Evolutionary conservation across 345 rosid genomes (phyloP).

Genomic region (Acer yangbiense): DNA sequence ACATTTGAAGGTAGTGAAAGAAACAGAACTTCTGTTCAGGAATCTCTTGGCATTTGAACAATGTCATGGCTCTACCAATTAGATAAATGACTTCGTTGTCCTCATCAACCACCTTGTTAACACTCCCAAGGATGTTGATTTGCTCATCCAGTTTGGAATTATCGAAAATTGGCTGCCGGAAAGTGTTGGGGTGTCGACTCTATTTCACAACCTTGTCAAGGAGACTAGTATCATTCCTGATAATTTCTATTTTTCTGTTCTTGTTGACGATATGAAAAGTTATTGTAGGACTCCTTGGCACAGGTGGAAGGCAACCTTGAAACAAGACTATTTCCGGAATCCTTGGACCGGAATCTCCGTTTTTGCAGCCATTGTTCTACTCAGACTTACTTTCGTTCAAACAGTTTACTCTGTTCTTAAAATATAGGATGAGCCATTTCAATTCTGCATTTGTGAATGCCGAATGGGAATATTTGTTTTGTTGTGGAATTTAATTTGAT

Average conservation of each 20-base stretch:
- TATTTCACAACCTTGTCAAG: conserved; percentile 15
- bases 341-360: conserved; percentile 33
- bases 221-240: background rate
- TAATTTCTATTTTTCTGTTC: background rate
- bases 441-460: no score
- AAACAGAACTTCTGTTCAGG: background rate
- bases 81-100: conserved; percentile 6
- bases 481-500: no score
- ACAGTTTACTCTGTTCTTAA: conserved; percentile 7
- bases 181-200: background rate
- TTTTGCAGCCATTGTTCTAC: conserved; percentile 21
- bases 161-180: background rate
- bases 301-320: conserved; percentile 20
- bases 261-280: background rate
- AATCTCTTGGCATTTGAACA: conserved; percentile 3
- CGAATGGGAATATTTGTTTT: no score
- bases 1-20: background rate
- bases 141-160: conserved; percentile 1
- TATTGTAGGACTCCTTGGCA: conserved; percentile 12
- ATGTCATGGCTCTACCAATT: background rate
- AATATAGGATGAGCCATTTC: no score
- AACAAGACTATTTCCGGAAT: conserved; percentile 24
- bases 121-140: background rate
- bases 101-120: conserved; percentile 8
- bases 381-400: conserved; percentile 26